phyloP scores from a whole-genome alignment of 2,329 filamentous ascomycete species.

The Penicillium verrucosum region DNA sequence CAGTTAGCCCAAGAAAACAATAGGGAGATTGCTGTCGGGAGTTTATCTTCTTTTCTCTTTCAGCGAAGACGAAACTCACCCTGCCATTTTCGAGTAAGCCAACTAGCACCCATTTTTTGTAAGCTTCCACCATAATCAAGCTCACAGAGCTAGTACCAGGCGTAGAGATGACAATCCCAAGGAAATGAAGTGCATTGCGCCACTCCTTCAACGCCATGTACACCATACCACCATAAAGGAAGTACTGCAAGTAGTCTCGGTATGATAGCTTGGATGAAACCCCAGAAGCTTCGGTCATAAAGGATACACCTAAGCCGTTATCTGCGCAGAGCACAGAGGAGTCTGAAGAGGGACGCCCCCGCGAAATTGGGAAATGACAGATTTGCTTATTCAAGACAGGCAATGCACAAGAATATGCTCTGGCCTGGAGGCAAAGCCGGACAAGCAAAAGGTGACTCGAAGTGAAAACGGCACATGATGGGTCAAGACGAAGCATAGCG shows the following conservation, averaged over 20 bases:
- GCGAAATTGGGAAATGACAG: slow-evolving; percentile 39
- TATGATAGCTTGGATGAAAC: slow-evolving; percentile 42
- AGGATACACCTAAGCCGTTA: slow-evolving; percentile 31
- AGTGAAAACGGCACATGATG: slow-evolving; percentile 43
- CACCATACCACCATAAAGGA: slow-evolving; percentile 61
- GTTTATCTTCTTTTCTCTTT: neutral
- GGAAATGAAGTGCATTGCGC: slow-evolving; percentile 58
- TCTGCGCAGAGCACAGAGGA: slow-evolving; percentile 29
- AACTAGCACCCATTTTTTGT: slow-evolving; percentile 86
- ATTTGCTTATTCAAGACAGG: slow-evolving; percentile 43
- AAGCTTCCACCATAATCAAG: slow-evolving; percentile 80
- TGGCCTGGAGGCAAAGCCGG: slow-evolving; percentile 43
- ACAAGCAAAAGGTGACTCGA: slow-evolving; percentile 43
- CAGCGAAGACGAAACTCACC: slow-evolving; percentile 37
- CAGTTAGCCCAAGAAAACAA: slow-evolving; percentile 5
- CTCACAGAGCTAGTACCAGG: slow-evolving; percentile 64
- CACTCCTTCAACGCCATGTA: slow-evolving; percentile 62
- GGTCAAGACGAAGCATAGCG: slow-evolving; percentile 46
- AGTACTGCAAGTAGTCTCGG: slow-evolving; percentile 59
- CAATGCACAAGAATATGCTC: slow-evolving; percentile 39
- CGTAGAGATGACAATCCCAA: slow-evolving; percentile 65
- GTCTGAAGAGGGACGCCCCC: slow-evolving; percentile 24
- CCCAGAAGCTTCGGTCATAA: slow-evolving; percentile 37
- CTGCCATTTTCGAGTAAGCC: slow-evolving; percentile 68
- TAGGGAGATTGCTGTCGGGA: neutral